Evolutionary conservation across 306 rosid genomes (phyloP), one percentile per base, ranked within the genome.

Genomic region (Biancaea sappan): DNA sequence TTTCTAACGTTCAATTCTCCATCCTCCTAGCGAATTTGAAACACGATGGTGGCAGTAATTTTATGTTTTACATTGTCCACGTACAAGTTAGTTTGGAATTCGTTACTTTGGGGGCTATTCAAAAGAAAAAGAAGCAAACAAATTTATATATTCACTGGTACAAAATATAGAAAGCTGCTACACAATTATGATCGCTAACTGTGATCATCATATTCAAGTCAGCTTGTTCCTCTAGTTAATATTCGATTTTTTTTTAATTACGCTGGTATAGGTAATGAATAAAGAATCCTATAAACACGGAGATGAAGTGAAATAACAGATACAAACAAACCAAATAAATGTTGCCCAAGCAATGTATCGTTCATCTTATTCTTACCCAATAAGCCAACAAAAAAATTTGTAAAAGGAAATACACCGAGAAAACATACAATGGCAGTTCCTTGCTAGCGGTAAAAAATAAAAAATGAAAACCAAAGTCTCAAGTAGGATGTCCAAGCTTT

Each of bases 391-490:
- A 51, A 19, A 14, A 51, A 21, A 21, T 14, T 6, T 6, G 25
- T 48, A 1, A 8, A 7, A 21, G 29, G 29, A 51, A 21, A 21
- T 19, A 9, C 13, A 19, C 14, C 5, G 31, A 8, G 9, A 5
- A 11, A 52, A 24, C 31, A 16, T 47, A 47, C 9, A 52, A 25
- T 9, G 7, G 7, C 25, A 9, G 13, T 54, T 9, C 22, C 66
- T 26, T 26, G 14, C 25, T 38, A n/a, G n/a, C n/a, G n/a, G n/a
- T n/a, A n/a, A n/a, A n/a, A n/a, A n/a, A n/a, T n/a, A n/a, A n/a
- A n/a, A n/a, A 71, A 70, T 21, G 24, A 60, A 59, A 43, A 47
- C 31, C 78, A n/a, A n/a, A n/a, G n/a, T n/a, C n/a, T n/a, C n/a
- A 15, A 73, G 59, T 18, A 6, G 31, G 51, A 16, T 13, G 51